Evolutionary conservation across 2,329 filamentous ascomycete genomes (phyloP).

Genomic region (Cladosporium colombiae): DNA sequence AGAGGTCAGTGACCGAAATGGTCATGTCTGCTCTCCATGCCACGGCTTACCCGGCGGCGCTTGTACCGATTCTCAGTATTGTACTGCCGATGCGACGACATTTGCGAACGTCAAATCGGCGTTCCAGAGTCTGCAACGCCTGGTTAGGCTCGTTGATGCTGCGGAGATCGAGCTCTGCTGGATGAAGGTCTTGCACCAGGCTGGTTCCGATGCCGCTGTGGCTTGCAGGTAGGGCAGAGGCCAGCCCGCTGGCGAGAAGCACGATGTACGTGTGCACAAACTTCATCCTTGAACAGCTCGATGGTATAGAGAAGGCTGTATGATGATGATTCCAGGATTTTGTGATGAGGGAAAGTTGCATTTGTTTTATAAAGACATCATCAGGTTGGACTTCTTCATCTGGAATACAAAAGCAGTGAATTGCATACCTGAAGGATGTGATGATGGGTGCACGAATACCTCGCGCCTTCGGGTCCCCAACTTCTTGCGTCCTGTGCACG

Average conservation of each 20-base stretch:
- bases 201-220: background rate
- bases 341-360: background rate
- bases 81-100: background rate
- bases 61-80: background rate
- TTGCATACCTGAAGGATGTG: background rate
- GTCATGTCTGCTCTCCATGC: background rate
- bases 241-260: background rate
- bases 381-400: too few species aligned
- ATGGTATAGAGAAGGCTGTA: background rate
- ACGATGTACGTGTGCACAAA: background rate
- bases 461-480: background rate
- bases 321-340: background rate
- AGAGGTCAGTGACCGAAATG: background rate
- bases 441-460: background rate
- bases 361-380: background rate
- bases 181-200: background rate
- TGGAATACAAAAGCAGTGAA: background rate
- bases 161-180: background rate
- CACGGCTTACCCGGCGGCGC: background rate
- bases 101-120: background rate
- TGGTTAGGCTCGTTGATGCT: constrained; percentile 3
- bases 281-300: background rate
- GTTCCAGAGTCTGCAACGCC: background rate
- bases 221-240: background rate
- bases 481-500: background rate